Evolutionary conservation across 305 asterid genomes (phyloP).

Genomic region (Stenogyne calaminthoides): DNA sequence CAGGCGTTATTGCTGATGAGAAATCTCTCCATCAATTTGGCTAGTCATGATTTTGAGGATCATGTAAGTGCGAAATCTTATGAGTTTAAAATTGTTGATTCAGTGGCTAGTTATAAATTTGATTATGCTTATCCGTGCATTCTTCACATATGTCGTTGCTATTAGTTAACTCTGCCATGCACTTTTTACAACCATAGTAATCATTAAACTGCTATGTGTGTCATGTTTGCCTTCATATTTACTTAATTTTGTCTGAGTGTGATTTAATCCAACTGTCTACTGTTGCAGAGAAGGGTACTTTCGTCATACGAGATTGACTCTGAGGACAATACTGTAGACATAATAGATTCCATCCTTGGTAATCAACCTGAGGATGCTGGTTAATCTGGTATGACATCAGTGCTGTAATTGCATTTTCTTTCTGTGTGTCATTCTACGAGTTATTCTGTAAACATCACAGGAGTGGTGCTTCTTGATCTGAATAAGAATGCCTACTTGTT

Average conservation of each 20-base stretch:
- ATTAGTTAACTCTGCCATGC: not conserved
- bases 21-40: slow-evolving; percentile 82
- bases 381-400: slow-evolving; percentile 32
- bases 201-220: not conserved
- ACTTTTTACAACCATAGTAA: not conserved
- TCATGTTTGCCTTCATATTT: not conserved
- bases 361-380: slow-evolving; percentile 40
- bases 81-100: not conserved
- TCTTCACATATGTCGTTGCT: not conserved
- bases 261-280: slow-evolving; percentile 16
- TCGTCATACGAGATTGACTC: slow-evolving; percentile 63
- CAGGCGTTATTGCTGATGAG: slow-evolving; percentile 88
- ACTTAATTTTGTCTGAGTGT: not conserved
- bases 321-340: slow-evolving; percentile 42
- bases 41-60: slow-evolving; percentile 79
- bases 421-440: slow-evolving; percentile 5
- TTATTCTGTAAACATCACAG: not conserved
- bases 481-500: slow-evolving; percentile 22
- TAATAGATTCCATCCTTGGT: slow-evolving; percentile 38
- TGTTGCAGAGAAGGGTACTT: slow-evolving; percentile 66
- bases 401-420: slow-evolving; percentile 22
- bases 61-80: slow-evolving; percentile 62
- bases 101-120: slow-evolving; percentile 13
- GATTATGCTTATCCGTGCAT: slow-evolving; percentile 2
- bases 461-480: slow-evolving; percentile 25